Conservation (phyloP, 2,329 filamentous ascomycete species). For the Phialemonium atrogriseum region DNA sequence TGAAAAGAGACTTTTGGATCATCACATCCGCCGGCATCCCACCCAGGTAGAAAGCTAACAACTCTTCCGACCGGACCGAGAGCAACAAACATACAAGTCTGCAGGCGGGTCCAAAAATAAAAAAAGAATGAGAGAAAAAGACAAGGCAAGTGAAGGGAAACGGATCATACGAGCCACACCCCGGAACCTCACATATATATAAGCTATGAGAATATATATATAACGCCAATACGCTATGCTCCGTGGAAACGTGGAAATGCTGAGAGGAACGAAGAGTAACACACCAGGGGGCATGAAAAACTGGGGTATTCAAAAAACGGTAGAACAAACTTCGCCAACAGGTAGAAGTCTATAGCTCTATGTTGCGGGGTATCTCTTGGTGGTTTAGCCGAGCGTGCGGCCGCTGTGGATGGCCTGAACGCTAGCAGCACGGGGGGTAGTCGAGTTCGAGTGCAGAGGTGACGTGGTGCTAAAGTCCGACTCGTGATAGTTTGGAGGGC, state of each 20-base stretch:
- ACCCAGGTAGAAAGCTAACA: too few relatives aligned
- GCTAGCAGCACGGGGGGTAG: slow-evolving; percentile 26
- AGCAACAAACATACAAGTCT: too few relatives aligned
- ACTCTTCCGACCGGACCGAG: too few relatives aligned
- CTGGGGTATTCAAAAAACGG: slow-evolving; percentile 14
- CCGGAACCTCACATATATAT: too few relatives aligned
- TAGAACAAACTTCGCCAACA: background rate
- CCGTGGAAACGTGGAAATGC: background rate
- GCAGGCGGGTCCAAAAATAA: too few relatives aligned
- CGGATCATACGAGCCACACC: too few relatives aligned
- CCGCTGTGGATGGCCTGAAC: slow-evolving; percentile 45
- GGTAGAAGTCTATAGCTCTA: background rate
- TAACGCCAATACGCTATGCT: slow-evolving; percentile 4
- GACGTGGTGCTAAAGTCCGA: slow-evolving; percentile 28
- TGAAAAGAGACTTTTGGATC: too few relatives aligned
- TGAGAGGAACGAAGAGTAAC: slow-evolving; percentile 1
- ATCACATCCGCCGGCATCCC: too few relatives aligned
- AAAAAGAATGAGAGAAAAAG: too few relatives aligned
- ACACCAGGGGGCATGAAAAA: slow-evolving; percentile 15
- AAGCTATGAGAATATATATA: slow-evolving; percentile 2
- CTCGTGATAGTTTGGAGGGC: slow-evolving; percentile 26
- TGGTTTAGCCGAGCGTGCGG: slow-evolving; percentile 37
- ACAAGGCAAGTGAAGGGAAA: too few relatives aligned
- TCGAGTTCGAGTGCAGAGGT: slow-evolving; percentile 26
- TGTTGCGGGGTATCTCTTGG: background rate